phyloP scores from a whole-genome alignment of 2,329 filamentous ascomycete species.

The Ustulina deusta region DNA sequence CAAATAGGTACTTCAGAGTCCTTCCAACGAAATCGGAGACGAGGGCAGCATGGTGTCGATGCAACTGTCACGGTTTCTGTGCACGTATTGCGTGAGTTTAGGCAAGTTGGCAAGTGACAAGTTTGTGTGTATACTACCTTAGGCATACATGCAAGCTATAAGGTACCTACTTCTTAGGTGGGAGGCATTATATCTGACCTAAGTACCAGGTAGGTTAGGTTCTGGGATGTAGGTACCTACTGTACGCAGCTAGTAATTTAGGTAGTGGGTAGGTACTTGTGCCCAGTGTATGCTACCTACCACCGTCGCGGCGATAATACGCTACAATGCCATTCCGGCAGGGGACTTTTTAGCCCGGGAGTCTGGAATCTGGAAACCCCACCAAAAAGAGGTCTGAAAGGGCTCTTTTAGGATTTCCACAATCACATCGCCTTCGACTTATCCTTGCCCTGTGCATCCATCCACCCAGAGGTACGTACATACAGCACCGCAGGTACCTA shows the following conservation, averaged over 20 bases:
- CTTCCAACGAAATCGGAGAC: not conserved
- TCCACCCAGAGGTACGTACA: too few relatives aligned
- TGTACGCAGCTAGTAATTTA: too few relatives aligned
- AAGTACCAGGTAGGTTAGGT: not conserved
- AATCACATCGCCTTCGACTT: conserved; percentile 17
- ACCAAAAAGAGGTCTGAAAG: conserved; percentile 25
- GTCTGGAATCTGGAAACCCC: conserved; percentile 38
- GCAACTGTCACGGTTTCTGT: conserved; percentile 3
- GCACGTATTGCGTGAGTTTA: not conserved
- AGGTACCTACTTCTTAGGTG: too few relatives aligned
- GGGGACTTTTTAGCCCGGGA: conserved; percentile 37
- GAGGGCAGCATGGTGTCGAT: not conserved
- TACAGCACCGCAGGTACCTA: too few relatives aligned
- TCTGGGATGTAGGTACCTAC: not conserved
- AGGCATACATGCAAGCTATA: too few relatives aligned
- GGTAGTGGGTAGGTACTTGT: not conserved
- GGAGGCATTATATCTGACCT: too few relatives aligned
- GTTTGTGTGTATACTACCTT: too few relatives aligned
- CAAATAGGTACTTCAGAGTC: conserved; percentile 10
- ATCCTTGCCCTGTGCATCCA: not conserved
- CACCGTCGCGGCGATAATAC: conserved; percentile 2
- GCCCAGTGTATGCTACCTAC: too few relatives aligned
- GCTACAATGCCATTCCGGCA: conserved; percentile 33
- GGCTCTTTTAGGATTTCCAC: conserved; percentile 15
- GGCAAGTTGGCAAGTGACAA: too few relatives aligned